Conservation (phyloP, 1,284 basidiomycete species). For the Tilletiaria anomala region DNA sequence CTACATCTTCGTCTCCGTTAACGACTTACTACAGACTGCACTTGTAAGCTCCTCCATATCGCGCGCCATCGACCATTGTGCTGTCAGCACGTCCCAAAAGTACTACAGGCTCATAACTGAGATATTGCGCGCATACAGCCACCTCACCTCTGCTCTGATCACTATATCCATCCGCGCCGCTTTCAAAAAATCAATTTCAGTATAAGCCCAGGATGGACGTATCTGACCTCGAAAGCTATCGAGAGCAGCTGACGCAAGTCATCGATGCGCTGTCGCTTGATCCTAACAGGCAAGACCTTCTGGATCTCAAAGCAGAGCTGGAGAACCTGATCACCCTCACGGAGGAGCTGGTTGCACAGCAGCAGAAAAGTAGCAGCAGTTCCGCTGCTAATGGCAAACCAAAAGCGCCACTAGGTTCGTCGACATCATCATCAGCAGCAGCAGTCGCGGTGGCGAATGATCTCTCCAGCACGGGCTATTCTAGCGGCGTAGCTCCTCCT, state of each 20-base stretch:
- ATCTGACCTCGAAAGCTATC: too few species aligned
- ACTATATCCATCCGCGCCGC: too few species aligned
- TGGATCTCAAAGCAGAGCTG: slow-evolving; percentile 62
- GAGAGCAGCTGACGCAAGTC: slow-evolving; percentile 66
- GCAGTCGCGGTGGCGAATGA: not conserved
- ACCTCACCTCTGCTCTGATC: too few species aligned
- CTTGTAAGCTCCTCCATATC: too few species aligned
- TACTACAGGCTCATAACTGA: too few species aligned
- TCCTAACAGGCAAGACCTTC: slow-evolving; percentile 60
- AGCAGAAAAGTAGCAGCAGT: not conserved
- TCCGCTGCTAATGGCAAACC: not conserved
- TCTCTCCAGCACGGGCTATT: not conserved
- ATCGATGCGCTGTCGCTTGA: slow-evolving; percentile 69
- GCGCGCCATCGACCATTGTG: too few species aligned
- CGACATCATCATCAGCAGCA: not conserved
- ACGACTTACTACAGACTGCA: too few species aligned
- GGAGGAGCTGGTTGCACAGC: slow-evolving; percentile 17
- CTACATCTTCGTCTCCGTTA: too few species aligned
- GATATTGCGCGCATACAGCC: too few species aligned
- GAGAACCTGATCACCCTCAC: slow-evolving; percentile 78
- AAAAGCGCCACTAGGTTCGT: not conserved
- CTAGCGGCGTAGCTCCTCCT: not conserved
- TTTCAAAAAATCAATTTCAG: too few species aligned
- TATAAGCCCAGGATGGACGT: too few species aligned
- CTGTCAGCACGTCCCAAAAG: too few species aligned